Percentiles rank a stretch among this genome's conserved stretches.
Conservation (phyloP, 192 early-diverging fungal genomes). For the Coemansia sp. region DNA sequence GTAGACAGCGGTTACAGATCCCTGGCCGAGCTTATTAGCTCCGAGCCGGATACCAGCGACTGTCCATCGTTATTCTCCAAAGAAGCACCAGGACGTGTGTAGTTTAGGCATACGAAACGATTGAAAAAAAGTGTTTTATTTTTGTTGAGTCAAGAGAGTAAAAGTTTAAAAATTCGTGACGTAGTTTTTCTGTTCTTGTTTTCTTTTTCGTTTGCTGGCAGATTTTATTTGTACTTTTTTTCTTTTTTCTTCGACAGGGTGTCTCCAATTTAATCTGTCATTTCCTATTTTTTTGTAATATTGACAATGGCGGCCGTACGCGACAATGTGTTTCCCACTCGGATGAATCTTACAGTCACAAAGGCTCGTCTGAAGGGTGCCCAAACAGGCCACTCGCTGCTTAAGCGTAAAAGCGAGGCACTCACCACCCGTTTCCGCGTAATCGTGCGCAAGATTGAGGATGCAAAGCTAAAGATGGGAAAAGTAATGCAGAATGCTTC, state of each 20-base stretch:
- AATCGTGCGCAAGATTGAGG: slow-evolving; percentile 96
- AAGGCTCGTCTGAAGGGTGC: slow-evolving; percentile 96
- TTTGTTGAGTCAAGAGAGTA: too few species aligned
- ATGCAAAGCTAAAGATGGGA: slow-evolving; percentile 98
- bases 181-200: slow-evolving; percentile 3
- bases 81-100: not conserved
- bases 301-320: slow-evolving; percentile 69
- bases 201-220: not conserved
- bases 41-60: slow-evolving; percentile 14
- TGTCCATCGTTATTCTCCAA: slow-evolving; percentile 5
- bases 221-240: not conserved
- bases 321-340: slow-evolving; percentile 92
- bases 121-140: too few species aligned
- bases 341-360: slow-evolving; percentile 96
- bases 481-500: slow-evolving; percentile 97
- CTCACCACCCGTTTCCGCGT: slow-evolving; percentile 91
- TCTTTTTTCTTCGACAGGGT: not conserved
- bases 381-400: slow-evolving; percentile 93
- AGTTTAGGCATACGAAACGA: not conserved
- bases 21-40: slow-evolving; percentile 14
- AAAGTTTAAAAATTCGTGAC: not conserved
- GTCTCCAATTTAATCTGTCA: too few species aligned
- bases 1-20: not conserved
- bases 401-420: slow-evolving; percentile 98
- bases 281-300: slow-evolving; percentile 1